Conservation (phyloP, 2,329 filamentous ascomycete genomes). For the Eurotiales sp. region DNA sequence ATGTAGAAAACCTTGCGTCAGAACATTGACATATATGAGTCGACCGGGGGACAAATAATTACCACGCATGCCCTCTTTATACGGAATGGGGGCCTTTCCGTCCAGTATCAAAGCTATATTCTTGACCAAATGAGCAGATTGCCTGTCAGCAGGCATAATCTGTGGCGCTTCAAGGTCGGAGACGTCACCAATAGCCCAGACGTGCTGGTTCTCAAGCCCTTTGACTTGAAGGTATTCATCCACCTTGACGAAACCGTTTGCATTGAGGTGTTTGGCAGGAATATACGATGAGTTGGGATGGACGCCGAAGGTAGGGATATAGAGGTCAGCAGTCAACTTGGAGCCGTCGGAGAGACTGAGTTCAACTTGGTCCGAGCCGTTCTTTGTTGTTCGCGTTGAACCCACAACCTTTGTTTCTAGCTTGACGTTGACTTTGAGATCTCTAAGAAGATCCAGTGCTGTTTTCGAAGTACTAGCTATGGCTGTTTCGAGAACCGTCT, state of each 20-base stretch:
- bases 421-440: slow-evolving; percentile 8
- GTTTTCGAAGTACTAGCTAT: slow-evolving; percentile 9
- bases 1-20: background rate
- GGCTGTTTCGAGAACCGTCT: slow-evolving; percentile 4
- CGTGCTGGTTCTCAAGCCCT: slow-evolving; percentile 10
- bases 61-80: slow-evolving; percentile 6
- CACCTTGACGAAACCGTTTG: slow-evolving; percentile 11
- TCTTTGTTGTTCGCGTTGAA: background rate
- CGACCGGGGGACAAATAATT: background rate
- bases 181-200: slow-evolving; percentile 13
- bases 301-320: slow-evolving; percentile 10
- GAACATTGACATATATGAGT: background rate
- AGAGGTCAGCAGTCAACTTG: slow-evolving; percentile 6
- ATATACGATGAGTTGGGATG: slow-evolving; percentile 11
- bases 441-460: slow-evolving; percentile 7
- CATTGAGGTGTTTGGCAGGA: slow-evolving; percentile 5
- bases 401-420: slow-evolving; percentile 6
- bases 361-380: slow-evolving; percentile 1
- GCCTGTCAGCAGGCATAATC: slow-evolving; percentile 2
- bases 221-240: slow-evolving; percentile 9
- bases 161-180: slow-evolving; percentile 8
- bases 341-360: slow-evolving; percentile 11
- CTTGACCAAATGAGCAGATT: slow-evolving; percentile 11
- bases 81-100: background rate
- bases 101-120: slow-evolving; percentile 5